Conservation (phyloP, 2,329 filamentous ascomycete species). For the Clonostachys solani region DNA sequence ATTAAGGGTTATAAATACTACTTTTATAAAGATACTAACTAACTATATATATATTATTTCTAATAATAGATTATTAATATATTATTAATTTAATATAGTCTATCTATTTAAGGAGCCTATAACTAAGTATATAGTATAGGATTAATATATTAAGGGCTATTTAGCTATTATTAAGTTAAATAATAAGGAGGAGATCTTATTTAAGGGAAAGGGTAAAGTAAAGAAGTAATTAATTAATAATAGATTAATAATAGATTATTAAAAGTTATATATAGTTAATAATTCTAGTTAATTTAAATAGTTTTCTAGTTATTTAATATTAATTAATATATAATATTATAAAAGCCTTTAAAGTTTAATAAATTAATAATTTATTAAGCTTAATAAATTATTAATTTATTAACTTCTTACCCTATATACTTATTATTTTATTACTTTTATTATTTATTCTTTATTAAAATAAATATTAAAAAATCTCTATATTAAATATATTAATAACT, state of each 20-base stretch:
- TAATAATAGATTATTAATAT: slow-evolving; percentile 4
- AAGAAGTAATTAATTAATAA: slow-evolving; percentile 9
- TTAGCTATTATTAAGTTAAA: slow-evolving; percentile 11
- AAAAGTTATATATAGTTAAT: slow-evolving; percentile 19
- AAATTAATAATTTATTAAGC: background rate
- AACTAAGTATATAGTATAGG: slow-evolving; percentile 9
- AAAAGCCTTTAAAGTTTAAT: background rate
- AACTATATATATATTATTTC: slow-evolving; percentile 5
- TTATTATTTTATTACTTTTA: background rate
- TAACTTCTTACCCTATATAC: slow-evolving; percentile 1
- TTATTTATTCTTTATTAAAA: background rate
- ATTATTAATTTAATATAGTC: slow-evolving; percentile 1
- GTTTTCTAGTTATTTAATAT: slow-evolving; percentile 3
- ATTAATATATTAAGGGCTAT: slow-evolving; percentile 4
- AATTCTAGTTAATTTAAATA: slow-evolving; percentile 18
- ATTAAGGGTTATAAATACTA: background rate
- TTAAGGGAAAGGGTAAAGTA: no score
- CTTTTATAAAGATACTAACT: slow-evolving; percentile 2
- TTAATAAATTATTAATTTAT: slow-evolving; percentile 6
- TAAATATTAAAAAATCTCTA: background rate
- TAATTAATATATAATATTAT: background rate
- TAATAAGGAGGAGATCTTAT: slow-evolving; percentile 13
- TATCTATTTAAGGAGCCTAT: slow-evolving; percentile 3
- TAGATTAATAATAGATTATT: slow-evolving; percentile 16
- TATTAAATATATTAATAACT: background rate